These are phyloP conservation scores for Geotrichum histeridarum DNA, from an alignment of 1,139 yeast genomes.

Conservation along the genomic window DNA sequence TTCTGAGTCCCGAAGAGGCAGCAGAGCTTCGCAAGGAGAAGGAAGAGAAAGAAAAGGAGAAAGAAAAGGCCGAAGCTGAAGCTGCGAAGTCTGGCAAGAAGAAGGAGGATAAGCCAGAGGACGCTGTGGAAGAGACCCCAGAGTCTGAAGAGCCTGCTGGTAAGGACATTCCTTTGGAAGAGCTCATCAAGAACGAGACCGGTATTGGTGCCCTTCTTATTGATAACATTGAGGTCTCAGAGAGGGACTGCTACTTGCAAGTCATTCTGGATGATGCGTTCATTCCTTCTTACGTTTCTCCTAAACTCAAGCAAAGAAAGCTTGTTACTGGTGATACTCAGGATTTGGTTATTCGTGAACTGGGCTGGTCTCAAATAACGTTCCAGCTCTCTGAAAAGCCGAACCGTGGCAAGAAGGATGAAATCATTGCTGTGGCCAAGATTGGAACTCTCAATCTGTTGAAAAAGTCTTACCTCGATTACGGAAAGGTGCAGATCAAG, in stretches of 20 bases:
- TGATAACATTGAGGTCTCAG: slow-evolving; percentile 49
- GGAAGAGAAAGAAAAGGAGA: slow-evolving; percentile 34
- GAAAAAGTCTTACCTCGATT: slow-evolving; percentile 57
- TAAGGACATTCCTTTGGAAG: slow-evolving; percentile 56
- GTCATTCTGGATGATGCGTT: slow-evolving; percentile 71
- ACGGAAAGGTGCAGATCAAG: slow-evolving; percentile 50
- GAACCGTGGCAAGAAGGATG: slow-evolving; percentile 49
- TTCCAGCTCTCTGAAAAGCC: slow-evolving; percentile 54
- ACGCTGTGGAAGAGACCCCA: slow-evolving; percentile 16
- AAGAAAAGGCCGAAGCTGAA: slow-evolving; percentile 31
- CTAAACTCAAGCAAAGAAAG: slow-evolving; percentile 37
- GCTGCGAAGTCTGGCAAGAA: slow-evolving; percentile 30
- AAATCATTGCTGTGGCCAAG: slow-evolving; percentile 56
- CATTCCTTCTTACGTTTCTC: slow-evolving; percentile 54
- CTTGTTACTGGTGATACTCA: slow-evolving; percentile 47
- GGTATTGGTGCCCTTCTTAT: slow-evolving; percentile 75
- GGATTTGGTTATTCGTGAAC: slow-evolving; percentile 68
- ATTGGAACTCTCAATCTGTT: slow-evolving; percentile 67
- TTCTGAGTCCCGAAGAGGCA: slow-evolving; percentile 68
- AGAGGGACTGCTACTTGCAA: slow-evolving; percentile 58
- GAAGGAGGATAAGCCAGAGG: slow-evolving; percentile 15
- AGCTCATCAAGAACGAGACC: slow-evolving; percentile 56
- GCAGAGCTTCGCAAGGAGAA: slow-evolving; percentile 38
- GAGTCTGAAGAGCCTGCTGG: slow-evolving; percentile 40
- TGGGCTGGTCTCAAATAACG: slow-evolving; percentile 64